Conservation (phyloP, 805 yeast species). For the Cyberlindnera samutprakarnensis region DNA sequence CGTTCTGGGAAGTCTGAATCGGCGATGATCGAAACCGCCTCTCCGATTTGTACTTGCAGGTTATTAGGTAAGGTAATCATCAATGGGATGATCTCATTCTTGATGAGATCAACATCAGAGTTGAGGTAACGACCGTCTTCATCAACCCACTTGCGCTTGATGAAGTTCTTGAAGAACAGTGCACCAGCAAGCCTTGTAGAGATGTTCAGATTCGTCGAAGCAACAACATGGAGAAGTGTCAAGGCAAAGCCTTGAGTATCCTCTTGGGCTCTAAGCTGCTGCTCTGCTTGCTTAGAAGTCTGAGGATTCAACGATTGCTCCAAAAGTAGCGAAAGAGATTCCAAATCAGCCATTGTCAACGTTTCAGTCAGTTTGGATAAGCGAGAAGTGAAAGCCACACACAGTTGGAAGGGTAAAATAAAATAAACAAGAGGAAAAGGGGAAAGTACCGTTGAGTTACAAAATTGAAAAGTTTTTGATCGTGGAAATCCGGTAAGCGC, state of each 20-base stretch:
- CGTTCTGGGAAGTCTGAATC: constrained; percentile 91
- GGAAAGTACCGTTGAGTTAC: no score
- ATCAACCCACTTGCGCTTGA: constrained; percentile 82
- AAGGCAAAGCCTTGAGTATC: constrained; percentile 66
- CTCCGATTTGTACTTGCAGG: constrained; percentile 91
- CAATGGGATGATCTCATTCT: constrained; percentile 70
- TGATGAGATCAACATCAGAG: constrained; percentile 63
- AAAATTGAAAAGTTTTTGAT: constrained; percentile 1
- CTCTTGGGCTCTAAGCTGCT: constrained; percentile 56
- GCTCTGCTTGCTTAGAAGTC: constrained; percentile 62
- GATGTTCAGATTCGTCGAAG: constrained; percentile 43
- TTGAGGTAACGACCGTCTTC: constrained; percentile 77
- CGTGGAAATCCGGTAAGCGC: constrained; percentile 5
- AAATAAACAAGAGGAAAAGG: no score
- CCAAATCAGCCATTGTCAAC: constrained; percentile 36
- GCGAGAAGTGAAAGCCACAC: no score
- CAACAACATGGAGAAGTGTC: constrained; percentile 68
- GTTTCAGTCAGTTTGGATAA: no score
- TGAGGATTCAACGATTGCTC: constrained; percentile 60
- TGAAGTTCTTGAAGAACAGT: constrained; percentile 79
- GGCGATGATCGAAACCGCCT: constrained; percentile 86
- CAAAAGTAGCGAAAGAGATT: constrained; percentile 44
- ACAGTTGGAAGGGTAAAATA: no score
- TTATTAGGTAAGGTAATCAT: constrained; percentile 78
- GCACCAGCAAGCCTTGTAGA: constrained; percentile 82